These are phyloP conservation scores for Rosa chinensis DNA, from an alignment of 306 rosid species.

Conservation along the genomic window DNA sequence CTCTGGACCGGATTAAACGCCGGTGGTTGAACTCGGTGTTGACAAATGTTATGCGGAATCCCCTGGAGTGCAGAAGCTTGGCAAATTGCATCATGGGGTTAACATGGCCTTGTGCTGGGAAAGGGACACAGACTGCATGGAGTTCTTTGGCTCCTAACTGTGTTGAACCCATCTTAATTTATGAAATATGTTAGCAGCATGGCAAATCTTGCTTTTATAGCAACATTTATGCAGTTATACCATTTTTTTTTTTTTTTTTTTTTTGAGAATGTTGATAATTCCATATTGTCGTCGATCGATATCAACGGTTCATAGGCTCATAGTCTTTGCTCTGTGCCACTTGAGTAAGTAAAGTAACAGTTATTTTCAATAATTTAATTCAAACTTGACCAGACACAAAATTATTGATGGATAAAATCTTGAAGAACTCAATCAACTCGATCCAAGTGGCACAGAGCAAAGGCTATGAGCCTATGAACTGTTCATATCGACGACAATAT, in stretches of 20 bases:
- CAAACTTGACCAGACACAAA: neutral
- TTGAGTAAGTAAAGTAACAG: neutral
- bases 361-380: neutral
- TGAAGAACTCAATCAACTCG: neutral
- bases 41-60: constrained; percentile 23
- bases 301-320: no score
- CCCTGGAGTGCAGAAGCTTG: constrained; percentile 16
- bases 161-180: neutral
- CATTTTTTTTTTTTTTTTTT: no score
- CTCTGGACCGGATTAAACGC: neutral
- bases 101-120: neutral
- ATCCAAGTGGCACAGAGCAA: neutral
- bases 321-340: no score
- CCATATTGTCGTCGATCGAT: no score
- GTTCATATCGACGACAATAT: neutral
- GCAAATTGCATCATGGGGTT: neutral
- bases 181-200: neutral
- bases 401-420: neutral
- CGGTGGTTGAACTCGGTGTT: constrained; percentile 25
- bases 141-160: neutral
- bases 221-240: neutral
- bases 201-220: neutral
- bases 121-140: neutral
- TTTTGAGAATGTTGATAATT: no score
- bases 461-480: no score